Conservation (phyloP, 1,284 basidiomycete species). For the Takashimella koratensis region DNA sequence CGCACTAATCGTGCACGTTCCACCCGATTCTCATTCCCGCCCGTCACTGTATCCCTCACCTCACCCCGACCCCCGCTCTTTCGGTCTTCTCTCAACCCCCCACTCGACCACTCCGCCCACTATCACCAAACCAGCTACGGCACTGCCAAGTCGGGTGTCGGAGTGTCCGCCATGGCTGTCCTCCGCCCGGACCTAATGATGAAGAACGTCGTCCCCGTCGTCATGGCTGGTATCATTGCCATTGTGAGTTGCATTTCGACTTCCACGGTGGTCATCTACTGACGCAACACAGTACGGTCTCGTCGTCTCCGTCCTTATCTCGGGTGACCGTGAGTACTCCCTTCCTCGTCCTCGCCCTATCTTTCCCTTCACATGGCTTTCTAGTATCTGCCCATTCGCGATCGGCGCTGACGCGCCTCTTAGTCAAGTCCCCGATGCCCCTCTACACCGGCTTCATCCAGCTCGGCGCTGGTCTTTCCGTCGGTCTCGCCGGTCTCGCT, state of each 20-base stretch:
- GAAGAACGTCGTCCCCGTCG: conserved; percentile 93
- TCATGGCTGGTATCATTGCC: conserved; percentile 99
- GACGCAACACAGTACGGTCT: conserved; percentile 64
- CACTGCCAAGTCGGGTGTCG: conserved; percentile 97
- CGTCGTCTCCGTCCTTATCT: conserved; percentile 86
- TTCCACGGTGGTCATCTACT: not conserved
- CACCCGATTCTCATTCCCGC: not conserved
- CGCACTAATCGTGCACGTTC: not conserved
- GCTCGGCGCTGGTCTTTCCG: conserved; percentile 76
- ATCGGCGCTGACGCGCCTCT: too few relatives aligned
- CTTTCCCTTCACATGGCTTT: not conserved
- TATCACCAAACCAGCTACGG: conserved; percentile 57
- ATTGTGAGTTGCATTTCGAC: conserved; percentile 52
- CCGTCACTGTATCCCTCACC: not conserved
- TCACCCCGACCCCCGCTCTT: not conserved
- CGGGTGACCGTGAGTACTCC: conserved; percentile 62
- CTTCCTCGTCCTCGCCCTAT: not conserved
- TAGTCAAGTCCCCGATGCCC: conserved; percentile 55
- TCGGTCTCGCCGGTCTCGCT: conserved; percentile 82
- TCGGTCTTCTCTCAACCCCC: conserved; percentile 1
- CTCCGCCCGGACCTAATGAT: conserved; percentile 92
- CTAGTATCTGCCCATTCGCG: not conserved
- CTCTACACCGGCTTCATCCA: conserved; percentile 83
- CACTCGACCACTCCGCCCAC: conserved; percentile 21
- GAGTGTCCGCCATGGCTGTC: conserved; percentile 97